These are phyloP conservation scores for Aureobasidium uvarum DNA, from an alignment of 2,329 filamentous ascomycete genomes.

Conservation along the genomic window DNA sequence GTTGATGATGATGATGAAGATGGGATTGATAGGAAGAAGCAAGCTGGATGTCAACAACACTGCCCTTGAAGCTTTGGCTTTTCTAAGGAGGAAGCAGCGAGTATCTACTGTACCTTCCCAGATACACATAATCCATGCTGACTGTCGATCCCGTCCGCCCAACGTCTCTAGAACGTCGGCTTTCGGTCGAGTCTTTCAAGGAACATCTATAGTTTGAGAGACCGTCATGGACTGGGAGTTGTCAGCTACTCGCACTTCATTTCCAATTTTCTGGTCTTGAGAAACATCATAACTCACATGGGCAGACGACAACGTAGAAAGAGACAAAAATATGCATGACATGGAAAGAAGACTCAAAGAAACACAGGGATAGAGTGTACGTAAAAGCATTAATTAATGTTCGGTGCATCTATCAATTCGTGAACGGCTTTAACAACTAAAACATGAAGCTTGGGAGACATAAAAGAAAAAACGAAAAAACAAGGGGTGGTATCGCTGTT, in stretches of 20 bases:
- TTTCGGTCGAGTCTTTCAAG: background rate
- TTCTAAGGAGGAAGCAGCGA: conserved; percentile 4
- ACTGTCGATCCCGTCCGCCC: background rate
- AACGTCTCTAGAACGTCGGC: background rate
- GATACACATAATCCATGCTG: background rate
- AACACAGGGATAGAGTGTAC: background rate
- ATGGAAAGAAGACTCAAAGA: background rate
- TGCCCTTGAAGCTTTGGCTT: background rate
- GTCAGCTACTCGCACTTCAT: background rate
- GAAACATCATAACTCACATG: background rate
- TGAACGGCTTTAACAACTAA: conserved; percentile 4
- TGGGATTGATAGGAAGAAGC: background rate
- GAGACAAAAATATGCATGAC: background rate
- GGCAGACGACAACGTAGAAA: background rate
- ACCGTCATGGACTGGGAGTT: background rate
- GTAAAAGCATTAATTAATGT: conserved; percentile 22
- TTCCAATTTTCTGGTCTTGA: background rate
- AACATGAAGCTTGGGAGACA: background rate
- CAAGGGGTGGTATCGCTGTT: conserved; percentile 15
- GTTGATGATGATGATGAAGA: background rate
- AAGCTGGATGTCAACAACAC: background rate
- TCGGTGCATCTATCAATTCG: conserved; percentile 19
- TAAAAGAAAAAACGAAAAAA: background rate
- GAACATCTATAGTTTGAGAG: background rate
- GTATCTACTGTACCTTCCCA: background rate